Percentiles rank a stretch among this genome's conserved stretches.
phyloP scores from a whole-genome alignment of 2,329 filamentous ascomycete species.

The Fusarium circinatum region DNA sequence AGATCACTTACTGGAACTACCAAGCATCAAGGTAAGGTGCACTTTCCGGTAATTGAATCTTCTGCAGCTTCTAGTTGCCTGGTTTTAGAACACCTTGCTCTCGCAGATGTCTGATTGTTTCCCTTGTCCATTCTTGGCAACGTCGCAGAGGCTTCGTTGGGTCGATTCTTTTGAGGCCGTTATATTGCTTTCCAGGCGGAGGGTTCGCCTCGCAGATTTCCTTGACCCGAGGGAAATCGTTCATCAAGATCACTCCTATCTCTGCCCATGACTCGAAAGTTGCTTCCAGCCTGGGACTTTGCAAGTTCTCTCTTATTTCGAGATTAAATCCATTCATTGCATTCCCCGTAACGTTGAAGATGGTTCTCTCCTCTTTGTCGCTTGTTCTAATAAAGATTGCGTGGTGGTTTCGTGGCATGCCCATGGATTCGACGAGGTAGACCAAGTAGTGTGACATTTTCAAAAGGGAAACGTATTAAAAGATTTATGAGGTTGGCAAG shows the following conservation, averaged over 20 bases:
- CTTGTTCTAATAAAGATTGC: not conserved
- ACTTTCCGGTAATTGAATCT: not conserved
- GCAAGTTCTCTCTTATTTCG: not conserved
- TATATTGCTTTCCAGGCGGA: not conserved
- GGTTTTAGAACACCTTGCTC: not conserved
- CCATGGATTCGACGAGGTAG: not conserved
- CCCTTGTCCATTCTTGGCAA: not conserved
- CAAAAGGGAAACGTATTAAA: fast-evolving
- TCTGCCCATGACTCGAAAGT: not conserved
- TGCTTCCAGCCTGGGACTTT: not conserved
- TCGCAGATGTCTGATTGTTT: not conserved
- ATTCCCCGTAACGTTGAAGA: not conserved
- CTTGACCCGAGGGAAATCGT: not conserved
- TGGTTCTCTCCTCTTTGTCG: not conserved
- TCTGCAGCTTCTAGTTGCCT: not conserved
- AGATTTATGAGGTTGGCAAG: fast-evolving
- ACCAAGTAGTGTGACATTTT: fast-evolving
- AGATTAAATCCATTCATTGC: not conserved
- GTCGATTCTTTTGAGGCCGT: not conserved
- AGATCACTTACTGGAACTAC: not conserved
- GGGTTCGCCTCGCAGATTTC: not conserved
- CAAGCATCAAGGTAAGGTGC: not conserved
- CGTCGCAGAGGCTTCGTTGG: not conserved
- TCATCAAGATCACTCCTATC: fast-evolving
- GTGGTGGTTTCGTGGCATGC: not conserved